A percentile compares a stretch with the other conserved stretches of the same genome.
These are phyloP conservation scores for Tricholoma furcatifolium DNA, from an alignment of 768 basidiomycete species.

Conservation along the genomic window DNA sequence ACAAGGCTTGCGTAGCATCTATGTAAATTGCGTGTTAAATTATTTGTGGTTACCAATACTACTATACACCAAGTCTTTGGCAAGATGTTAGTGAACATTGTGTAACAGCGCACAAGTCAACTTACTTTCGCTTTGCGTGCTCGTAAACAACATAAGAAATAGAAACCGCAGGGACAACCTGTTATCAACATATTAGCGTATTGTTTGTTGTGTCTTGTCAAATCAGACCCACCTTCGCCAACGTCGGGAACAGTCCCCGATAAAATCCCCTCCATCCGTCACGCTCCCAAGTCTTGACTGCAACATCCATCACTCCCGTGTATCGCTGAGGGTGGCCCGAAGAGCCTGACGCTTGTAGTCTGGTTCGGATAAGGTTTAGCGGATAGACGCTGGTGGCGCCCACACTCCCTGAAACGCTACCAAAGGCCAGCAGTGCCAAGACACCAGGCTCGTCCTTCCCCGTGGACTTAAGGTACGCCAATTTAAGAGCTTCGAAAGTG, in stretches of 20 bases:
- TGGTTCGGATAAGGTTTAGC: conserved; percentile 87
- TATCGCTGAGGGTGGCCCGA: conserved; percentile 93
- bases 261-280: conserved; percentile 97
- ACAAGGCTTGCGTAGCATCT: conserved; percentile 12
- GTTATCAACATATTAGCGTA: conserved; percentile 8
- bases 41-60: conserved; percentile 28
- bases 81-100: not conserved
- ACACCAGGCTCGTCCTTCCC: conserved; percentile 89
- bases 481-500: conserved; percentile 94
- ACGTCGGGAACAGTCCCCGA: conserved; percentile 85
- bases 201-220: not conserved
- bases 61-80: conserved; percentile 65
- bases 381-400: conserved; percentile 95
- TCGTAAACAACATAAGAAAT: conserved; percentile 97
- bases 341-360: conserved; percentile 94
- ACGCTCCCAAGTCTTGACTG: conserved; percentile 69
- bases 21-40: conserved; percentile 10
- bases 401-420: conserved; percentile 89
- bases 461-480: conserved; percentile 84
- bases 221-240: conserved; percentile 70
- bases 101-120: not conserved
- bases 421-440: conserved; percentile 84
- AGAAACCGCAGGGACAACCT: conserved; percentile 95
- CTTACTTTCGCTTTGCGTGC: conserved; percentile 76
- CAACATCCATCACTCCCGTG: conserved; percentile 85